Evolutionary conservation across 257 asterid species (phyloP).

Genomic region (Rubia yunnanensis): DNA sequence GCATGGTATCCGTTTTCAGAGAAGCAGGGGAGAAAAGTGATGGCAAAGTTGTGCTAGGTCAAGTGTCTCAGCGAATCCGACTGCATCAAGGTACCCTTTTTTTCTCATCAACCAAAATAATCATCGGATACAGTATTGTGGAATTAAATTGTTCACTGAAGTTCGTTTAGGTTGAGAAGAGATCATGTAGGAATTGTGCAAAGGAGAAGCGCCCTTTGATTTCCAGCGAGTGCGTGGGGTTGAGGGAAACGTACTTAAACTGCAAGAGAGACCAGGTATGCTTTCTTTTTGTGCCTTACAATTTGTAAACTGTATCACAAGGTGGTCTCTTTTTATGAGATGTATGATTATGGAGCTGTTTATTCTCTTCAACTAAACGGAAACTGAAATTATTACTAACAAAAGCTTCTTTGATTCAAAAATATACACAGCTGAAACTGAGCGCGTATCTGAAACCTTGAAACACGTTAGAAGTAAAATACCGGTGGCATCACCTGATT

Average conservation of each 20-base stretch:
- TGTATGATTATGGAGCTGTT: background rate
- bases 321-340: background rate
- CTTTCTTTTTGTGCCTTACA: background rate
- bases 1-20: background rate
- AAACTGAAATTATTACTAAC: no score
- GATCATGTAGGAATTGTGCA: constrained; percentile 71
- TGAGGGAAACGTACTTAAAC: constrained; percentile 88
- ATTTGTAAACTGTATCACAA: background rate
- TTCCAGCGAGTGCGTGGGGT: constrained; percentile 79
- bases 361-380: background rate
- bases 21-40: constrained; percentile 8
- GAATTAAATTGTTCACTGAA: background rate
- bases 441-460: constrained; percentile 53
- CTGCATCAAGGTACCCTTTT: constrained; percentile 59
- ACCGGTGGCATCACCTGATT: constrained; percentile 55
- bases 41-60: constrained; percentile 92
- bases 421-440: no score
- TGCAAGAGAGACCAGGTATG: constrained; percentile 95
- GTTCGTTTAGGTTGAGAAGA: constrained; percentile 56
- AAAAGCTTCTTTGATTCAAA: no score
- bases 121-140: background rate
- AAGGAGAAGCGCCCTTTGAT: constrained; percentile 66
- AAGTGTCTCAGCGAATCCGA: constrained; percentile 93
- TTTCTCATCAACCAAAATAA: background rate
- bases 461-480: constrained; percentile 43